Percentiles rank a stretch among this genome's conserved stretches.
These are phyloP conservation scores for Psilocybe azurescens DNA, from an alignment of 768 basidiomycete genomes.

Conservation along the genomic window DNA sequence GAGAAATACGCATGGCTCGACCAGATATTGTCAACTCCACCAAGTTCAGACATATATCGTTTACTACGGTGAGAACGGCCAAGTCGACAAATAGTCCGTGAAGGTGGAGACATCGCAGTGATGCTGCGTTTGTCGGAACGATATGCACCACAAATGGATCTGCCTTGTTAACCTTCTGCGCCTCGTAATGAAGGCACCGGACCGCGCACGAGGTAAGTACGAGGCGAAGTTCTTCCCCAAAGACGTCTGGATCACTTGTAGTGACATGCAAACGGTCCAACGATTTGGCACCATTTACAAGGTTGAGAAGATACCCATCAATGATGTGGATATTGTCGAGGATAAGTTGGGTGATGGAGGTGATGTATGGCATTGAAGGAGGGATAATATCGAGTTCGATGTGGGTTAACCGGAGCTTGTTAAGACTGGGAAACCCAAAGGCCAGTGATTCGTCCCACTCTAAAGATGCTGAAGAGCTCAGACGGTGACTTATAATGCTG, in stretches of 20 bases:
- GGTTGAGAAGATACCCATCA: constrained; percentile 44
- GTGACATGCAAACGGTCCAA: constrained; percentile 44
- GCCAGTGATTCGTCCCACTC: constrained; percentile 60
- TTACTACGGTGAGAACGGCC: constrained; percentile 39
- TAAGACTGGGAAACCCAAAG: constrained; percentile 48
- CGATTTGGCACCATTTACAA: constrained; percentile 40
- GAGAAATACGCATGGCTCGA: constrained; percentile 39
- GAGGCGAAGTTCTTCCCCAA: constrained; percentile 45
- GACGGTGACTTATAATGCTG: constrained; percentile 30
- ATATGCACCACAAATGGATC: constrained; percentile 37
- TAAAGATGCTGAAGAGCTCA: constrained; percentile 42
- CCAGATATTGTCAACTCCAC: constrained; percentile 47
- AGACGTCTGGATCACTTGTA: constrained; percentile 35
- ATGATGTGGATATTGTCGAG: constrained; percentile 50
- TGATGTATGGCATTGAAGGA: constrained; percentile 36
- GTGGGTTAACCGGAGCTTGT: constrained; percentile 45
- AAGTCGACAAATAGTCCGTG: constrained; percentile 44
- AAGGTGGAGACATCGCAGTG: constrained; percentile 46
- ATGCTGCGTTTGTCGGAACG: constrained; percentile 25
- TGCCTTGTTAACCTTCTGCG: constrained; percentile 29
- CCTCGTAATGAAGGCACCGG: constrained; percentile 49
- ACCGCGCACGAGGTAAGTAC: constrained; percentile 47
- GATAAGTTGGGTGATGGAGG: constrained; percentile 42
- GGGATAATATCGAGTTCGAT: constrained; percentile 48
- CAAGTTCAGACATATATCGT: constrained; percentile 39